Evolutionary conservation across 1,284 basidiomycete species (phyloP), one percentile per base, ranked within the genome.

Genomic region (Naganishia sp.): DNA sequence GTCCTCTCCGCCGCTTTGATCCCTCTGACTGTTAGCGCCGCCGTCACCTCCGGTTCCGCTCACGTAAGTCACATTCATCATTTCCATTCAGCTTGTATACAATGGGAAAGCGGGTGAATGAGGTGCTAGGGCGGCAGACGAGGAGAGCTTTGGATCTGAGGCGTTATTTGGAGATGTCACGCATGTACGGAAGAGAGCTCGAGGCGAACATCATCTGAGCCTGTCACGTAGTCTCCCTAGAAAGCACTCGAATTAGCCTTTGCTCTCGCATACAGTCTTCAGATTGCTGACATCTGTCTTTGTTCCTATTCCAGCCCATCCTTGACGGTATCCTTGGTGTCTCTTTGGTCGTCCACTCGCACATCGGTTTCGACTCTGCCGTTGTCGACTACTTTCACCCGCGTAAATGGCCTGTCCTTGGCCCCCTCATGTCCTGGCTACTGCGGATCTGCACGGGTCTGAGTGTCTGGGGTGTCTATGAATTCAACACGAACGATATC

Each of bases 401-500:
- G 64, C 90, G 94, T 81, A 99, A 99, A 82, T 96, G 90, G 85
- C 90, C 90, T 32, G 73, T 88, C 52, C 68, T 92, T 66, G 94
- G 92, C 18, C 86, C 84, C 2, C 68, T 88, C 63, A 74, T 80
- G 28, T 86, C 82, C 39, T 98, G 95, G 94, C 77, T 83, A 9
- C 82, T 98, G 66, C 85, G 92, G 63, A 81, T 86, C 17, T 82
- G 87, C 3, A 97, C 95, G 35, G 86, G 90, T 49, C 88, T 87
- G n/a, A 87, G 89, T 17, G 84, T 96, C 64, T 88, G 92, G 71
- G 95, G 96, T 47, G 84, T 98, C 6, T 99, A 97, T 82, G 90
- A 94, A 79, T 96, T 96, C 84, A 95, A 96, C 83, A 96, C 94
- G 50, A 92, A 94, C 78, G 95, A 98, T 76, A 88, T 98, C 74